Conservation (phyloP, 2,329 filamentous ascomycete genomes). For the Pseudogymnoascus sp. region DNA sequence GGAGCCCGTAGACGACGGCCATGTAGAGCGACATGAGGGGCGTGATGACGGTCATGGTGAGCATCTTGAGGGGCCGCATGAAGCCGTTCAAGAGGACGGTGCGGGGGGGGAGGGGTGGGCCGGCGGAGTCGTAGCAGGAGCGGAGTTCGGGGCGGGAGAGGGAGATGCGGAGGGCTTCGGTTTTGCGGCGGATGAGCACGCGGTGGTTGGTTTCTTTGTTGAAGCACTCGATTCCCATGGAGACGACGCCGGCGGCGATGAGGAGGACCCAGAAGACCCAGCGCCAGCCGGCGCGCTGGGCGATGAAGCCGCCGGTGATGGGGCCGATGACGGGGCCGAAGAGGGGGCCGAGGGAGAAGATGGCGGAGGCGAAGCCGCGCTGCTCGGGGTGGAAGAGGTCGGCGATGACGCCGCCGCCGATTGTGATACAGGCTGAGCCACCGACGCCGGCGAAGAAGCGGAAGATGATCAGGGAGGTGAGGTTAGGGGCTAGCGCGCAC, state of each 20-base stretch:
- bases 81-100: slow-evolving; percentile 37
- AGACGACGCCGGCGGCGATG: slow-evolving; percentile 34
- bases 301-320: slow-evolving; percentile 24
- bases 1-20: slow-evolving; percentile 44
- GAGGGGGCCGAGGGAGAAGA: slow-evolving; percentile 23
- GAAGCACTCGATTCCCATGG: slow-evolving; percentile 33
- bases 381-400: slow-evolving; percentile 32
- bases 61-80: slow-evolving; percentile 42
- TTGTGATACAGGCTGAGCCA: slow-evolving; percentile 38
- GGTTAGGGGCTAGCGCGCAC: slow-evolving; percentile 51
- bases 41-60: slow-evolving; percentile 32
- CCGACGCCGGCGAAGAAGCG: slow-evolving; percentile 42
- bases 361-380: slow-evolving; percentile 26
- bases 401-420: slow-evolving; percentile 36
- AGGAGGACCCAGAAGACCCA: slow-evolving; percentile 40
- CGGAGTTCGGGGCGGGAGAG: slow-evolving; percentile 37
- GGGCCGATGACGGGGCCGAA: slow-evolving; percentile 28
- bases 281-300: slow-evolving; percentile 45
- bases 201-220: slow-evolving; percentile 42
- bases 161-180: slow-evolving; percentile 34
- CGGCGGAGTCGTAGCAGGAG: slow-evolving; percentile 36
- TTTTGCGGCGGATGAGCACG: slow-evolving; percentile 45
- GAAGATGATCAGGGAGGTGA: slow-evolving; percentile 38
- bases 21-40: slow-evolving; percentile 43
- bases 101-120: slow-evolving; percentile 20